phyloP scores from a whole-genome alignment of 2,329 filamentous ascomycete genomes.

The Hawksworthiomyces lignivorus region DNA sequence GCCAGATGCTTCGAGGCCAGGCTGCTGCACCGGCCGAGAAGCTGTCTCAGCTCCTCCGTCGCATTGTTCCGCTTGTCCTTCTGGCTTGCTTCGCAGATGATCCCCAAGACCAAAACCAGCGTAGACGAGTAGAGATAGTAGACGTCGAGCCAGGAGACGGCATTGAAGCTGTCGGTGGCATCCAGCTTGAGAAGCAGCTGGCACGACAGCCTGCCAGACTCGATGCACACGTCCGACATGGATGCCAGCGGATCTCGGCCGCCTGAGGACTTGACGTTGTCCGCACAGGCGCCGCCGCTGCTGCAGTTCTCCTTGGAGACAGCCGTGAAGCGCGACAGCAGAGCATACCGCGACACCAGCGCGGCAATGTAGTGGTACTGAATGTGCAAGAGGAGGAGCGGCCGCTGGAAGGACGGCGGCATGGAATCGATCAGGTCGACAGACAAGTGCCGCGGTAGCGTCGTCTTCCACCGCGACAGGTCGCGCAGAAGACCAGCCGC shows the following conservation, averaged over 20 bases:
- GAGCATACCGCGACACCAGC: conserved; percentile 29
- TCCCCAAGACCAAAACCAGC: conserved; percentile 29
- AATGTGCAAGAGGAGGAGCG: conserved; percentile 28
- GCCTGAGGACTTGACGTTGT: too few species aligned
- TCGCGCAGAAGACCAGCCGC: conserved; percentile 30
- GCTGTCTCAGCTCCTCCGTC: background rate
- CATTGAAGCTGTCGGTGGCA: conserved; percentile 27
- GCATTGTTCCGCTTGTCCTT: background rate
- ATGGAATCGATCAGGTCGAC: conserved; percentile 24
- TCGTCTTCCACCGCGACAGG: conserved; percentile 28
- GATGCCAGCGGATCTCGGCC: conserved; percentile 10
- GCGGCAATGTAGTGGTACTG: conserved; percentile 30
- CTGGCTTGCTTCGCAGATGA: conserved; percentile 22
- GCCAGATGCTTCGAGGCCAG: conserved; percentile 3
- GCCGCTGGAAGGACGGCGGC: conserved; percentile 26
- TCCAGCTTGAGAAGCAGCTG: conserved; percentile 28
- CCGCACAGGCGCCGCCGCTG: conserved; percentile 14
- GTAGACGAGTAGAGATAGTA: conserved; percentile 30
- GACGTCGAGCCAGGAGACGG: conserved; percentile 31
- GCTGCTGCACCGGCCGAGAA: background rate
- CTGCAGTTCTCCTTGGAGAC: conserved; percentile 18
- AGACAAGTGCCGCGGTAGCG: conserved; percentile 27
- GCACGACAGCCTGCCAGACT: conserved; percentile 27
- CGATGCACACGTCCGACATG: conserved; percentile 28
- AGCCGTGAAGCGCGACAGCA: conserved; percentile 26